Evolutionary conservation across 179 eudicot species (phyloP), one percentile per base, ranked within the genome.

Genomic region (Carnegiea gigantea): DNA sequence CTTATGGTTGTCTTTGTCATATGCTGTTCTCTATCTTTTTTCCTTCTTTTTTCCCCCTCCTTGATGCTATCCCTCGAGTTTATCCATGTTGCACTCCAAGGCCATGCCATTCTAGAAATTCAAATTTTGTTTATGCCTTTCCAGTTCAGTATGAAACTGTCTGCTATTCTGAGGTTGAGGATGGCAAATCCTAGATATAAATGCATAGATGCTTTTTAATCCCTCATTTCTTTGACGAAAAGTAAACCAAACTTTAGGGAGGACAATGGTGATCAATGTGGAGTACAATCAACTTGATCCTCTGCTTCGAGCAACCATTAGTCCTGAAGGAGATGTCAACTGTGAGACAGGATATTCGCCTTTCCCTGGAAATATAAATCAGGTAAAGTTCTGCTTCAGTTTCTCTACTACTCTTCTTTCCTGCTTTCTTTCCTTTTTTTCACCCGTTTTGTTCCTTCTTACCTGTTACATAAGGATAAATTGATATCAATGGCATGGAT

Each of bases 241-340:
- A 76, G 59, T 9, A 6, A 60, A 72, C 6, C 80, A 83, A 73
- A 84, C 38, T 64, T 80, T 87, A 95, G 99, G 98, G 80, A 90
- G 99, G 85, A 80, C 95, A 30, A 94, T 96, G 99, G 98, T 94
- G 83, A 96, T 96, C 79, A 96, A 96, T 82, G 98, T 96, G 81
- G 99, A 96, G 85, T 96, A 94, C 89, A 96, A 94, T 86, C 99
- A 96, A 85, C 96, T 96, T 77, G 99, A 94, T 88, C 99, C 99
- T 78, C 87, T 96, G 73, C 96, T 96, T 75, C 88, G 97, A 83
- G 98, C 98, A 78, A 85, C 93, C 76, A 92, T 92, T 78, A 86
- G 87, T 88, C 93, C 98, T 72, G 97, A 96, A 75, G 99, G 99
- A 80, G 98, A 96, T 81, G 92, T 93, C 82, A 96, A 96, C 86